Base-by-base conservation (phyloP, 1,284 basidiomycete species). In the Boletus smithii region DNA sequence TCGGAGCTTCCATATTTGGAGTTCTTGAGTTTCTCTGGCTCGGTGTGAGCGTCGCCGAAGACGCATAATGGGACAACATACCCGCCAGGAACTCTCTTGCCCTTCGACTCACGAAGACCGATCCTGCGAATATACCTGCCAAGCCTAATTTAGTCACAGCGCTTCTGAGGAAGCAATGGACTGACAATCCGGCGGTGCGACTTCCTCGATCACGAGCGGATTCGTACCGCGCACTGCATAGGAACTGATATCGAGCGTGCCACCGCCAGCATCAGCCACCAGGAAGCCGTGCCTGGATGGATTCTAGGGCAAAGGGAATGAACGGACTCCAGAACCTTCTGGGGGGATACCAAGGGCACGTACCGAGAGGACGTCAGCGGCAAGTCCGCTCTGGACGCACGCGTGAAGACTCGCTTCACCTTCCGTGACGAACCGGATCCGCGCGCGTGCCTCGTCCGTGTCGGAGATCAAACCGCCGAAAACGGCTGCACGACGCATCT, bases 401-500 rank as follows among this genome's bases (percentile, higher is more conserved):
- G 84, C 81, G 59, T 88, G 86, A 58, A 88, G 68, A 72, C 83
- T 87, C 0, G 86, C 86, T 67, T 89, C 86, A 43, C 85, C 86
- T 61, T 88, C 87, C 2, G 85, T 88, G 31, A 89, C 85, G 55
- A 89, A 88, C 26, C 82, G 71, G 54, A 89, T 85, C 42, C 83
- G 71, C 1, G 83, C 76, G 53, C 79, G 79, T 4, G 83, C 85
- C 47, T 79, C 81, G 55, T 82, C 80, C 2, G 81, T 85, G 60
- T 87, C 81, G 1, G 83, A 78, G 23, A 89, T 81, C 26, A 89
- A 64, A 10, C 77, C 77, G 6, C 81, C 86, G 53, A 79, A 75
- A 9, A 84, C 74, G 0, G 85, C 85, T 0, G 79, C 80, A 46
- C 81, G 72, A 46, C 86, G 76, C 82, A 88, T 85, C 63, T 79